phyloP scores from a whole-genome alignment of 495 filamentous ascomycete species.

The Mycothermus thermophilus region DNA sequence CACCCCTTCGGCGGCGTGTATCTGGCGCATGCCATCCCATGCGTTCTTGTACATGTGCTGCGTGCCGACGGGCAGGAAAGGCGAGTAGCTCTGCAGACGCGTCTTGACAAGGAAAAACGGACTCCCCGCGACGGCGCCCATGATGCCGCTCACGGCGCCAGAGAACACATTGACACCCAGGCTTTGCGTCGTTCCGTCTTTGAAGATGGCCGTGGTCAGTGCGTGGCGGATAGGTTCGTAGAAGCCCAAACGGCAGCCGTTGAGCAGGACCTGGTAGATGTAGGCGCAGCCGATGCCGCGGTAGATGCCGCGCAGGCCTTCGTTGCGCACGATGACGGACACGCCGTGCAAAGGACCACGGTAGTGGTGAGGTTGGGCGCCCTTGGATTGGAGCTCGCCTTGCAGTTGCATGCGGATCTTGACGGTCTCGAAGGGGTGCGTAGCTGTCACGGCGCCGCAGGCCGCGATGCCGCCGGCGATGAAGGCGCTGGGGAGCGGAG shows the following conservation, averaged over 20 bases:
- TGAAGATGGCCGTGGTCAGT: slow-evolving; percentile 50
- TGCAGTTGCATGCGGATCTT: slow-evolving; percentile 98
- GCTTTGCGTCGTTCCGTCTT: slow-evolving; percentile 60
- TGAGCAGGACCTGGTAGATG: slow-evolving; percentile 91
- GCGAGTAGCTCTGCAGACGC: slow-evolving; percentile 83
- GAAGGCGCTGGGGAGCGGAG: slow-evolving; percentile 45
- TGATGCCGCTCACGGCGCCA: slow-evolving; percentile 73
- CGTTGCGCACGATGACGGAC: slow-evolving; percentile 79
- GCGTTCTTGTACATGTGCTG: slow-evolving; percentile 88
- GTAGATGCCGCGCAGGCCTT: slow-evolving; percentile 74
- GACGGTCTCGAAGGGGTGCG: slow-evolving; percentile 95
- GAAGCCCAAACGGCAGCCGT: slow-evolving; percentile 92
- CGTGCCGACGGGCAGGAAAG: slow-evolving; percentile 88
- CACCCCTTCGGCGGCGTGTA: slow-evolving; percentile 64
- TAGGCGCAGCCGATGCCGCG: slow-evolving; percentile 87
- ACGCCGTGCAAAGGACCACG: slow-evolving; percentile 87
- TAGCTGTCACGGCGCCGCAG: slow-evolving; percentile 93
- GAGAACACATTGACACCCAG: slow-evolving; percentile 85
- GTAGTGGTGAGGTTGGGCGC: slow-evolving; percentile 73
- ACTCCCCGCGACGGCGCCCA: slow-evolving; percentile 80
- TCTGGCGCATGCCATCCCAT: slow-evolving; percentile 64
- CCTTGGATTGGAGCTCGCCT: slow-evolving; percentile 82
- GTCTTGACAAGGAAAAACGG: slow-evolving; percentile 99
- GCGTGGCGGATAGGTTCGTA: slow-evolving; percentile 81
- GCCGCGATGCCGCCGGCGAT: slow-evolving; percentile 92